These are phyloP conservation scores for Austroboletus novae-zelandiae DNA, from an alignment of 1,284 basidiomycete species.

Conservation along the genomic window DNA sequence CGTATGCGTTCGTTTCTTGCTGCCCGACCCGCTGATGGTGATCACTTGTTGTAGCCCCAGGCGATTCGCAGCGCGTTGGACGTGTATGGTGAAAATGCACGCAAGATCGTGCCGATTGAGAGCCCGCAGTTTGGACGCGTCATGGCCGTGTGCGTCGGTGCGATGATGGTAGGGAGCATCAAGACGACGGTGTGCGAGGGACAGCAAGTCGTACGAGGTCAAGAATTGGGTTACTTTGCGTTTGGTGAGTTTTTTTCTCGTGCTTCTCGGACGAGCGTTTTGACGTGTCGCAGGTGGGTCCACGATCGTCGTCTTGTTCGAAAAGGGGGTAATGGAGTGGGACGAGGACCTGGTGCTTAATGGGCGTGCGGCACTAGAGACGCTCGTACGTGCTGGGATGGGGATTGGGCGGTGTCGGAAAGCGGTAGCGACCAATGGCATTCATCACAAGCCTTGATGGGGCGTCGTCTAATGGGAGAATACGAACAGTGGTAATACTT, in stretches of 20 bases:
- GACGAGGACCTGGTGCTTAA: conserved; percentile 91
- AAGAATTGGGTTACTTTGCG: conserved; percentile 93
- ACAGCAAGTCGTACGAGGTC: conserved; percentile 73
- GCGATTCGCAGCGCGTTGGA: conserved; percentile 81
- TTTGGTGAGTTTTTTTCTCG: conserved; percentile 60
- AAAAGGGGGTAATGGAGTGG: conserved; percentile 80
- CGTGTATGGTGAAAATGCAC: conserved; percentile 92
- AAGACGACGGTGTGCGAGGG: conserved; percentile 84
- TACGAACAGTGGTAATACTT: too few species aligned
- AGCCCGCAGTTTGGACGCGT: conserved; percentile 85
- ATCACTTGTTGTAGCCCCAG: conserved; percentile 57
- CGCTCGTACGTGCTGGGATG: conserved; percentile 85
- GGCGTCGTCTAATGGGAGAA: too few species aligned
- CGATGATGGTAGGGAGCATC: conserved; percentile 95
- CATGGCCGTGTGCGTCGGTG: conserved; percentile 86
- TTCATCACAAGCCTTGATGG: neutral
- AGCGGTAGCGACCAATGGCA: conserved; percentile 9
- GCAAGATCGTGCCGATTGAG: conserved; percentile 88
- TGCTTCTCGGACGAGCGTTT: neutral
- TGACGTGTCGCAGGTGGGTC: conserved; percentile 63
- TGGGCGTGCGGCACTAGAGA: conserved; percentile 79
- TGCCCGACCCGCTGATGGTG: neutral
- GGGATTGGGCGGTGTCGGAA: conserved; percentile 60
- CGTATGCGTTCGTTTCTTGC: conserved; percentile 24
- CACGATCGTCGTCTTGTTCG: conserved; percentile 86